Evolutionary conservation across 2,329 filamentous ascomycete species (phyloP).

Genomic region (Xylaria arbuscula): DNA sequence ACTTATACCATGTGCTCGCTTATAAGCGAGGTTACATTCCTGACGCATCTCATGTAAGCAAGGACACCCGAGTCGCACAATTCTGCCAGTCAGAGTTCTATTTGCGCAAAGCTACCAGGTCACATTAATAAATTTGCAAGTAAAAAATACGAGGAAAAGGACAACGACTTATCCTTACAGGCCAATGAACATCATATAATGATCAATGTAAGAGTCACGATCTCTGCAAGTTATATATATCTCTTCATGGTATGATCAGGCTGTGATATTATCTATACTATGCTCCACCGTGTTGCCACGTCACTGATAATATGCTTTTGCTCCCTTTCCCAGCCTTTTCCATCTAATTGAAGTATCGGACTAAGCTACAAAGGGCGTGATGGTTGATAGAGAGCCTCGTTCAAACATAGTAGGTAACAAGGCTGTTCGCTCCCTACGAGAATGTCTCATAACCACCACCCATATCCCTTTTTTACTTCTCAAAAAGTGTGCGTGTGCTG

Average conservation of each 20-base stretch:
- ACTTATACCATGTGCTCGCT: neutral
- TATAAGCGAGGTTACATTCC: neutral
- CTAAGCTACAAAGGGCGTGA: neutral
- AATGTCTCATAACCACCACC: conserved; percentile 9
- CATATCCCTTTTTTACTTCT: conserved; percentile 8
- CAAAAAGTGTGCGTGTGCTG: neutral
- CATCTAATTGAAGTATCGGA: conserved; percentile 26
- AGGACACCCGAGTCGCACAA: neutral
- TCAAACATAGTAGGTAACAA: neutral
- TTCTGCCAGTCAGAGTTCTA: neutral
- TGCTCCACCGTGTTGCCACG: conserved; percentile 12
- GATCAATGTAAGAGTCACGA: neutral
- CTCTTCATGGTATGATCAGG: conserved; percentile 18
- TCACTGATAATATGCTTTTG: conserved; percentile 17
- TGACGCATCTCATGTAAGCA: neutral
- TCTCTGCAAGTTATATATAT: neutral
- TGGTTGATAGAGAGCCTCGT: conserved; percentile 11
- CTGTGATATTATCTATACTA: conserved; percentile 31
- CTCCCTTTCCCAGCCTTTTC: neutral
- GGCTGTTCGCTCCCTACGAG: neutral
- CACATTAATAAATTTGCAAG: neutral
- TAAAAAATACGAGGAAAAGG: neutral
- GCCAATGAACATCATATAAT: neutral
- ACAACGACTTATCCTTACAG: neutral
- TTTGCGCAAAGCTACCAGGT: neutral